Percentiles rank a stretch among this genome's conserved stretches.
Conservation (phyloP, 305 asterid genomes). For the Rubia balearica region DNA sequence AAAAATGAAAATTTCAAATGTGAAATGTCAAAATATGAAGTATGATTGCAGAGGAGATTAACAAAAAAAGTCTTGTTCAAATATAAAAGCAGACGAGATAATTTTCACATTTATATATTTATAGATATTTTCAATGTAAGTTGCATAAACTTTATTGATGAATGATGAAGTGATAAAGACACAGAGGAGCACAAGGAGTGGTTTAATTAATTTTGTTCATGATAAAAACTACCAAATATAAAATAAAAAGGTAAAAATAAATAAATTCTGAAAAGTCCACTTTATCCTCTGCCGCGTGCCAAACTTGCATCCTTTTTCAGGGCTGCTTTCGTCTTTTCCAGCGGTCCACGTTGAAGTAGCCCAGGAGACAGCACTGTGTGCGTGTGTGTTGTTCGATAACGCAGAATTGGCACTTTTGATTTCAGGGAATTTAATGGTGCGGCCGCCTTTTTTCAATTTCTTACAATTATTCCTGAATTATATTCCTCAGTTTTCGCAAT, state of each 20-base stretch:
- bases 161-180: too few species aligned
- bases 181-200: too few species aligned
- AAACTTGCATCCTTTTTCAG: not conserved
- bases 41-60: too few species aligned
- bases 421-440: not conserved
- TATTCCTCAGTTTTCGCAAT: not conserved
- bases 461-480: not conserved
- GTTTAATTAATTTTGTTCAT: too few species aligned
- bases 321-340: not conserved
- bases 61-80: too few species aligned
- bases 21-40: too few species aligned
- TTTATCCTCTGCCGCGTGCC: not conserved
- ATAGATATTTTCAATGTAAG: too few species aligned
- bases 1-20: not conserved
- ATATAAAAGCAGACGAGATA: too few species aligned
- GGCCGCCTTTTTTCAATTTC: not conserved
- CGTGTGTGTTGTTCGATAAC: not conserved
- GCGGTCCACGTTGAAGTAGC: not conserved
- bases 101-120: too few species aligned
- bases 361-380: constrained; percentile 1
- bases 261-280: not conserved
- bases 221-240: too few species aligned
- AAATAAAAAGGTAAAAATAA: not conserved
- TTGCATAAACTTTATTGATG: too few species aligned
- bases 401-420: not conserved